Evolutionary conservation across 1,284 basidiomycete species (phyloP).

Genomic region (Omphalotus olearius): DNA sequence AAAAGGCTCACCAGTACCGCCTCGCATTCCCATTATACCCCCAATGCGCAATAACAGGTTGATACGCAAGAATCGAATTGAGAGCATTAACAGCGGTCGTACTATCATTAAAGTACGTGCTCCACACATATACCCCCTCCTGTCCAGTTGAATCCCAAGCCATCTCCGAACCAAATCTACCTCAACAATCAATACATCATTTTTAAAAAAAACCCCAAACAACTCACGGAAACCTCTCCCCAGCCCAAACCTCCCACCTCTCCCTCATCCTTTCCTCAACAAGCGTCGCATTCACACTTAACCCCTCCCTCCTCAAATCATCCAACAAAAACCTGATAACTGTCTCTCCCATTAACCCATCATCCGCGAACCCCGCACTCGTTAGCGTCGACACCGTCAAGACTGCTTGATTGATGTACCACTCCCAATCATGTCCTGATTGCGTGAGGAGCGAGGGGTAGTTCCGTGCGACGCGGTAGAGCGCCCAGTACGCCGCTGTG

Average conservation of each 20-base stretch:
- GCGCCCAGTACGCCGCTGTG: slow-evolving; percentile 51
- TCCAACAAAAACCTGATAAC: slow-evolving; percentile 44
- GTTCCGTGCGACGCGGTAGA: slow-evolving; percentile 56
- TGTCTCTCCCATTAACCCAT: slow-evolving; percentile 58
- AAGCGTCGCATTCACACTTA: slow-evolving; percentile 43
- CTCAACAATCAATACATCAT: slow-evolving; percentile 1
- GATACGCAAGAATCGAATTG: slow-evolving; percentile 56
- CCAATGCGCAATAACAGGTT: slow-evolving; percentile 56
- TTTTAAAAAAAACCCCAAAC: background rate
- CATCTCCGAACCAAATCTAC: slow-evolving; percentile 56
- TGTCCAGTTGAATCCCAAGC: slow-evolving; percentile 62
- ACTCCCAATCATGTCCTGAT: slow-evolving; percentile 41
- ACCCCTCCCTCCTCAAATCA: slow-evolving; percentile 50
- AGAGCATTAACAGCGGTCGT: slow-evolving; percentile 48
- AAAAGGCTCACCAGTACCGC: slow-evolving; percentile 48
- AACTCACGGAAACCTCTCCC: slow-evolving; percentile 49
- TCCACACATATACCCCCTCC: slow-evolving; percentile 54
- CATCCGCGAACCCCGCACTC: slow-evolving; percentile 41
- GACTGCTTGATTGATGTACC: slow-evolving; percentile 55
- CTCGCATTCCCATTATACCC: slow-evolving; percentile 60
- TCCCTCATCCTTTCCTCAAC: slow-evolving; percentile 45
- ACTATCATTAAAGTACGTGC: slow-evolving; percentile 50
- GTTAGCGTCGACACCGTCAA: slow-evolving; percentile 48
- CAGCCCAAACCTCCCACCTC: slow-evolving; percentile 42
- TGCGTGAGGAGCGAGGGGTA: slow-evolving; percentile 38